Evolutionary conservation across 768 basidiomycete genomes (phyloP).

Genomic region (Lentinula aciculospora): DNA sequence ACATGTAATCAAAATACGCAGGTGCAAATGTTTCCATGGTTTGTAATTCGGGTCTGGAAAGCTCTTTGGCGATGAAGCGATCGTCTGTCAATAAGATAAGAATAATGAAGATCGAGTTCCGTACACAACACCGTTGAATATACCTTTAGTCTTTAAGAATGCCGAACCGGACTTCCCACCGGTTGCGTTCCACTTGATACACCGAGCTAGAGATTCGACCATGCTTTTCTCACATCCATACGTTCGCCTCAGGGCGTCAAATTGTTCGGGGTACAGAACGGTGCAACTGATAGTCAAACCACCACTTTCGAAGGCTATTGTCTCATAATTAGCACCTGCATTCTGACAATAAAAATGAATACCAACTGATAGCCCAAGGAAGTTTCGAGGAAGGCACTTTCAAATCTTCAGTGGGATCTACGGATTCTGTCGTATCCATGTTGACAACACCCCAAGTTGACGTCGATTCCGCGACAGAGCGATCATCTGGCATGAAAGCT

Average conservation of each 20-base stretch:
- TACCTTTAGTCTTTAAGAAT: constrained; percentile 92
- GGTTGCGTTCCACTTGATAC: constrained; percentile 92
- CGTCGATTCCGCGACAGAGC: constrained; percentile 72
- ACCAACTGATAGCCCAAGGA: constrained; percentile 78
- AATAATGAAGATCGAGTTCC: neutral
- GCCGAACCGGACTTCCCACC: constrained; percentile 97
- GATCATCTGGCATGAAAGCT: constrained; percentile 90
- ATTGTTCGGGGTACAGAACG: constrained; percentile 94
- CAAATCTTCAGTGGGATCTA: constrained; percentile 73
- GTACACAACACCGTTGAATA: constrained; percentile 10
- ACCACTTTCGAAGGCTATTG: constrained; percentile 81
- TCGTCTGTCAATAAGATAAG: constrained; percentile 57
- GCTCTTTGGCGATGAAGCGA: constrained; percentile 97
- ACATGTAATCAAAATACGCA: constrained; percentile 97
- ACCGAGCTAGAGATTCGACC: constrained; percentile 88
- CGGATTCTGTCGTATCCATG: constrained; percentile 59
- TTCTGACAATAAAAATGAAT: neutral
- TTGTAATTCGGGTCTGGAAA: constrained; percentile 86
- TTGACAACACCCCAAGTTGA: constrained; percentile 94
- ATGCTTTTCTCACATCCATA: constrained; percentile 95
- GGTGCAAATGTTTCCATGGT: constrained; percentile 97
- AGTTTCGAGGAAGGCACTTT: constrained; percentile 71
- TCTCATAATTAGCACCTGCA: constrained; percentile 4
- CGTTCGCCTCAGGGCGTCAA: constrained; percentile 86
- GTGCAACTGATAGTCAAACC: constrained; percentile 90